These are phyloP conservation scores for Ceratorhiza oryzae-sativae DNA, from an alignment of 1,284 basidiomycete species.

Conservation along the genomic window DNA sequence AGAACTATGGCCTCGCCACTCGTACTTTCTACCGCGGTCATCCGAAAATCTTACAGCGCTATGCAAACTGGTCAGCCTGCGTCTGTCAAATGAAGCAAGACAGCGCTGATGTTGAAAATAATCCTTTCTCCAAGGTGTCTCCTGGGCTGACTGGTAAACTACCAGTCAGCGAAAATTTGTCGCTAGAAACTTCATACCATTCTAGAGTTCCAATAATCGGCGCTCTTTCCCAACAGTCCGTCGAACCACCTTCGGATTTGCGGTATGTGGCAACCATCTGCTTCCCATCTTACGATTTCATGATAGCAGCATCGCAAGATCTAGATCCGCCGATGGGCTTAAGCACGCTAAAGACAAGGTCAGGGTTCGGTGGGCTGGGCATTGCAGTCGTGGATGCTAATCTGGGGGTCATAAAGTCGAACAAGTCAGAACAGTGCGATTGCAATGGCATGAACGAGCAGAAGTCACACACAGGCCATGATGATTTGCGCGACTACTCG, in stretches of 20 bases:
- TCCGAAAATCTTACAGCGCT: slow-evolving; percentile 40
- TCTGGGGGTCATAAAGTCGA: slow-evolving; percentile 12
- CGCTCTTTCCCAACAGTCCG: slow-evolving; percentile 20
- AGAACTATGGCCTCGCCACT: slow-evolving; percentile 38
- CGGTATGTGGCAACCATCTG: slow-evolving; percentile 23
- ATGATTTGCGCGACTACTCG: no score
- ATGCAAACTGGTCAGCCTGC: not conserved
- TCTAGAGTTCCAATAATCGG: slow-evolving; percentile 13
- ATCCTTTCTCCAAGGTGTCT: slow-evolving; percentile 1
- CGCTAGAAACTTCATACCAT: slow-evolving; percentile 25
- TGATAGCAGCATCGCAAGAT: slow-evolving; percentile 8
- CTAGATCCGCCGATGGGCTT: not conserved
- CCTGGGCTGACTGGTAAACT: not conserved
- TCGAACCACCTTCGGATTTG: slow-evolving; percentile 17
- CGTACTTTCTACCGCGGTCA: slow-evolving; percentile 40
- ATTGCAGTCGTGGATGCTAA: not conserved
- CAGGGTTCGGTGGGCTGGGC: slow-evolving; percentile 5
- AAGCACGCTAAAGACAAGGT: slow-evolving; percentile 25
- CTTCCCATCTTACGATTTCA: not conserved
- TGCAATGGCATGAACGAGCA: no score
- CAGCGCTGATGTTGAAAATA: slow-evolving; percentile 3
- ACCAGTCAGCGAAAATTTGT: slow-evolving; percentile 8
- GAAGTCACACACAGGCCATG: no score
- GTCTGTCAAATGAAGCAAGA: not conserved
- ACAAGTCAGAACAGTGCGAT: no score